These are phyloP conservation scores for Rubia yunnanensis DNA, from an alignment of 257 asterid species.

Conservation along the genomic window DNA sequence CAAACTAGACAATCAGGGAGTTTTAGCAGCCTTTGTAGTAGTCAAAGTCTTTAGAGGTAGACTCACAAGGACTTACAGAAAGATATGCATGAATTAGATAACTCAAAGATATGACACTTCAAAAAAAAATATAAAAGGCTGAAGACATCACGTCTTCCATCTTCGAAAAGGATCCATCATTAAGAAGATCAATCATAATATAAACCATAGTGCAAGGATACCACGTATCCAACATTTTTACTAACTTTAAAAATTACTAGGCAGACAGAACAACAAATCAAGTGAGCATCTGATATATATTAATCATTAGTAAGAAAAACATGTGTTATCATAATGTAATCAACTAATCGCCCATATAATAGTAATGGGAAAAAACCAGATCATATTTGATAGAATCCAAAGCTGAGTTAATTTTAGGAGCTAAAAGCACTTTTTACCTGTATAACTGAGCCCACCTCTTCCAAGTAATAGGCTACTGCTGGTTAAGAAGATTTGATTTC, in stretches of 20 bases:
- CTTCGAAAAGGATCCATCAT: not conserved
- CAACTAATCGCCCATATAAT: not conserved
- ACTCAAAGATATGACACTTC: not conserved
- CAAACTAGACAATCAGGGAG: not conserved
- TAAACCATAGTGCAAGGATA: not conserved
- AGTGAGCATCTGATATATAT: not conserved
- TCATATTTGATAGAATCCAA: not conserved
- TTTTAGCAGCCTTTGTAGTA: not conserved
- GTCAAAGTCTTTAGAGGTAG: not conserved
- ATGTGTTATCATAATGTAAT: not conserved
- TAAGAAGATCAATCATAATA: not conserved
- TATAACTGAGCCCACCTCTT: slow-evolving; percentile 16
- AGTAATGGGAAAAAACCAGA: not conserved
- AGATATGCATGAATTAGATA: not conserved
- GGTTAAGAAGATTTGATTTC: slow-evolving; percentile 19
- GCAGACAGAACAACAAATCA: not conserved
- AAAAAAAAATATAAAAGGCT: not conserved
- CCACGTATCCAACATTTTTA: not conserved
- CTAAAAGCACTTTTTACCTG: slow-evolving; percentile 26
- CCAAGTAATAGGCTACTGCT: slow-evolving; percentile 14
- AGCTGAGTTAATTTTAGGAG: not conserved
- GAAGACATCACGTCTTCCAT: not conserved
- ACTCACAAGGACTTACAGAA: not conserved
- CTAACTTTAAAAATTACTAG: not conserved
- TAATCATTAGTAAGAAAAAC: not conserved